Percentiles rank a stretch among this genome's conserved stretches.
These are phyloP conservation scores for Backusella liffmaniae DNA, from an alignment of 192 early-diverging fungal genomes.

Conservation along the genomic window DNA sequence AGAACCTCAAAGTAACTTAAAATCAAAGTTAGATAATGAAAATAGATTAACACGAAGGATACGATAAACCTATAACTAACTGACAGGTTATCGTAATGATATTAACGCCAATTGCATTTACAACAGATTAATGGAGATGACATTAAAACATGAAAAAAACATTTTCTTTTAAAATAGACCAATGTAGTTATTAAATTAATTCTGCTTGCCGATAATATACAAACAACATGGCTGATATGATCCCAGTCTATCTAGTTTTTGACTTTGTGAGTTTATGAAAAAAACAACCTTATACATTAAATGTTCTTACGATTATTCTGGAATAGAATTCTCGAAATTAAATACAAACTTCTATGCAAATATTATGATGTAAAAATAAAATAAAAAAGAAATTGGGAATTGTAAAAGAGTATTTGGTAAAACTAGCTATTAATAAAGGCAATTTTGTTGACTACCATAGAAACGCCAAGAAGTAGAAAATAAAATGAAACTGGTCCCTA, in stretches of 20 bases:
- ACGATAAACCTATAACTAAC: too few species aligned
- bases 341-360: neutral
- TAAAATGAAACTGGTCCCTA: neutral
- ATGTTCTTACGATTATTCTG: neutral
- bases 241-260: too few species aligned
- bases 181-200: neutral
- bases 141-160: neutral
- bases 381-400: neutral
- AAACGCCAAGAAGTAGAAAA: neutral
- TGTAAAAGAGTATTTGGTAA: neutral
- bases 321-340: neutral
- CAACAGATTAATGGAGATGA: neutral
- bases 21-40: too few species aligned
- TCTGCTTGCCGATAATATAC: neutral
- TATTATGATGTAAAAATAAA: neutral
- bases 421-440: neutral
- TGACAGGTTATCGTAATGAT: too few species aligned
- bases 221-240: neutral
- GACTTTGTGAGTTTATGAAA: too few species aligned
- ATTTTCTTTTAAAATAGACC: neutral
- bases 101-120: neutral
- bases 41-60: too few species aligned
- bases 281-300: neutral
- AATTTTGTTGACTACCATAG: neutral
- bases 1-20: too few species aligned